Evolutionary conservation across 2,329 filamentous ascomycete species (phyloP), one percentile per base, ranked within the genome.

Genomic region (Penicillium fuscoglaucum): DNA sequence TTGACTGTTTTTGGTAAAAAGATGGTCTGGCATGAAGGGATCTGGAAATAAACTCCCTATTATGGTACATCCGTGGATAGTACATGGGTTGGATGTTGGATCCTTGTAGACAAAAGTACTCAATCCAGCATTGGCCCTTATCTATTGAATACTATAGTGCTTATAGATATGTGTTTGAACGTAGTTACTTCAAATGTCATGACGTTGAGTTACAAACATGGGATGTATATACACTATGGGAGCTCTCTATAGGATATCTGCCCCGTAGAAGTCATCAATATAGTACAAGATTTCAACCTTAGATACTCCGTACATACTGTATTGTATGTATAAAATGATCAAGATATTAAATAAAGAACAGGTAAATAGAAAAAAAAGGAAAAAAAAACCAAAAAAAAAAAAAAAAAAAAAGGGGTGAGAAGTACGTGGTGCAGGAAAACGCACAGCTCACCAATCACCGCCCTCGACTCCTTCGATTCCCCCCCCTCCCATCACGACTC

Each of bases 371-470:
- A 24, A n/a, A 31, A 41, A 40, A 37, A 45, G 29, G 17, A 55
- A 50, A 41, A 46, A n/a, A 19, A 44, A 48, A 37, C 48, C 40
- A 29, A 54, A 50, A 48, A 6, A 26, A 26, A 26, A 26, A 5
- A 5, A 26, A 26, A 26, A 26, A 46, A 57, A 19, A 37, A 35
- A 59, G 50, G 39, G 50, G 55, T 52, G 55, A 35, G 47, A 57
- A 52, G 58, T 54, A 52, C 41, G 29, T 54, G 29, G 39, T 40
- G 49, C 41, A 53, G 61, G 51, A 52, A 52, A 56, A 63, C 55
- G 55, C 57, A 52, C 51, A 54, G 58, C 52, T 44, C 53, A 43
- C 62, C 68, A 70, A 72, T 71, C 70, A 68, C 62, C 61, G 57
- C 51, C 57, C 57, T 59, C 44, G 24, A 57, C 51, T 47, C 53